phyloP scores from a whole-genome alignment of 192 early-diverging fungal genomes.

The Glomus cerebriforme region DNA sequence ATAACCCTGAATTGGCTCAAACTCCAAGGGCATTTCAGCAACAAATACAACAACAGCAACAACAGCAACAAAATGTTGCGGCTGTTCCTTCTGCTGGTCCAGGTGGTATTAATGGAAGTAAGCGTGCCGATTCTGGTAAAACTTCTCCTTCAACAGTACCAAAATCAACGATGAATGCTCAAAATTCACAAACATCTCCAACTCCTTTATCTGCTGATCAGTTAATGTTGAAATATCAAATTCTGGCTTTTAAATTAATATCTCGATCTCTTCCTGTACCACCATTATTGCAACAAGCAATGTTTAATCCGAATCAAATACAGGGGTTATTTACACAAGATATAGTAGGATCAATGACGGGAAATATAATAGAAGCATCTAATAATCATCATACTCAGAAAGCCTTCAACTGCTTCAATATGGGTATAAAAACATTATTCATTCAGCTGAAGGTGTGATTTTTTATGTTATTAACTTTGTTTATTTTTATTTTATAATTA shows the following conservation, averaged over 20 bases:
- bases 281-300: conserved; percentile 64
- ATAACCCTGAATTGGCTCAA: conserved; percentile 68
- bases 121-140: not conserved
- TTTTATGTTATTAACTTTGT: no score
- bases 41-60: conserved; percentile 48
- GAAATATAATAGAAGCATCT: conserved; percentile 60
- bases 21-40: conserved; percentile 54
- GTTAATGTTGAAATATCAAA: conserved; percentile 75
- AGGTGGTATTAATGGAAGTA: not conserved
- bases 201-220: conserved; percentile 63
- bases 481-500: no score
- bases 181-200: conserved; percentile 10
- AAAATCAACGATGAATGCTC: conserved; percentile 31
- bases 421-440: not conserved
- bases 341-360: conserved; percentile 50
- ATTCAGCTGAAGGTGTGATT: conserved; percentile 56
- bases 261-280: conserved; percentile 81
- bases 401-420: conserved; percentile 18
- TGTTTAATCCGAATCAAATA: conserved; percentile 57
- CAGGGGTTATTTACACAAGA: conserved; percentile 45
- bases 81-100: not conserved
- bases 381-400: conserved; percentile 32
- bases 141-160: conserved; percentile 41
- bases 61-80: conserved; percentile 38
- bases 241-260: conserved; percentile 82